phyloP scores from a whole-genome alignment of 257 asterid genomes.

The Coffea canephora region DNA sequence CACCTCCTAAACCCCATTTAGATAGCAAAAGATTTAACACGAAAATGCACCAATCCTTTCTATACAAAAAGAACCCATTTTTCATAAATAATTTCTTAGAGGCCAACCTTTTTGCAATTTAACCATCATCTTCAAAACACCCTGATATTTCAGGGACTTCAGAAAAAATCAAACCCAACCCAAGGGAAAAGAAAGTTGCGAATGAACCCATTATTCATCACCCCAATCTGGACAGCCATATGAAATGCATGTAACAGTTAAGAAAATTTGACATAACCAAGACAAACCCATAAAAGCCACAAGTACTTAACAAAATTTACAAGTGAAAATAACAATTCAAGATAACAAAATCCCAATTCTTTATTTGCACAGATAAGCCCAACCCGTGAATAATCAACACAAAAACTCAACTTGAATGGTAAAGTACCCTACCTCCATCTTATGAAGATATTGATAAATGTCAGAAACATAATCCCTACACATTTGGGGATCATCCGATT shows the following conservation, averaged over 20 bases:
- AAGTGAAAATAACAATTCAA: background rate
- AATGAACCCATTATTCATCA: background rate
- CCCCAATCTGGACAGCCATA: background rate
- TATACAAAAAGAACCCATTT: background rate
- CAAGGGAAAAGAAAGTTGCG: background rate
- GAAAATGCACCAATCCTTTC: background rate
- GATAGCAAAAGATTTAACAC: background rate
- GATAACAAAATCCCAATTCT: background rate
- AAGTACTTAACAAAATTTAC: background rate
- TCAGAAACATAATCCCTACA: constrained; percentile 69
- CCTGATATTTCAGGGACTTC: background rate
- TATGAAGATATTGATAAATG: constrained; percentile 73
- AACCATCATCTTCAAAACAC: background rate
- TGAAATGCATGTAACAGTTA: background rate
- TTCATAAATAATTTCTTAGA: background rate
- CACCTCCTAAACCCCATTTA: background rate
- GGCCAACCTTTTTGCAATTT: background rate
- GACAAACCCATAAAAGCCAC: background rate
- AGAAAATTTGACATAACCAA: background rate
- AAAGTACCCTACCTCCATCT: constrained; percentile 56
- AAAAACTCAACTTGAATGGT: background rate
- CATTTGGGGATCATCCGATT: constrained; percentile 67
- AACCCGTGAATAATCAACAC: background rate
- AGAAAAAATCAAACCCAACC: background rate
- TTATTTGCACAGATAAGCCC: background rate